phyloP scores from a whole-genome alignment of 495 filamentous ascomycete genomes.

The Aspergillus bertholletiae region DNA sequence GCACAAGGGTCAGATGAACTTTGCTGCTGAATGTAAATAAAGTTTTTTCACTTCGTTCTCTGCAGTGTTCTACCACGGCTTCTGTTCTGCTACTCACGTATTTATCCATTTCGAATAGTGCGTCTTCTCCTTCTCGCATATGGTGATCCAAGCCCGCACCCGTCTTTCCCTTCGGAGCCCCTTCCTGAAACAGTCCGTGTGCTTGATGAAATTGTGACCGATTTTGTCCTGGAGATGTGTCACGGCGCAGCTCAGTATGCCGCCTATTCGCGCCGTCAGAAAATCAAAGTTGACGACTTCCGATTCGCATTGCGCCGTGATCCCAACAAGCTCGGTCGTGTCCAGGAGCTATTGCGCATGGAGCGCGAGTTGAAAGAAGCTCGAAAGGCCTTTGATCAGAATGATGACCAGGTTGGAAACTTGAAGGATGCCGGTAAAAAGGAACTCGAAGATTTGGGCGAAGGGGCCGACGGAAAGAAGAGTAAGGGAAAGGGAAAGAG shows the following conservation, averaged over 20 bases:
- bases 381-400: constrained; percentile 64
- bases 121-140: constrained; percentile 79
- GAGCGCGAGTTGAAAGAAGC: constrained; percentile 74
- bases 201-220: constrained; percentile 91
- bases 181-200: constrained; percentile 79
- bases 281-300: constrained; percentile 98
- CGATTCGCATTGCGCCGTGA: constrained; percentile 87
- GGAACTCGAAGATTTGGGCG: constrained; percentile 23
- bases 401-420: constrained; percentile 44
- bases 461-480: constrained; percentile 30
- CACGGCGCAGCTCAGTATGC: constrained; percentile 83
- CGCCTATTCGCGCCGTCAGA: constrained; percentile 77
- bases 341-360: constrained; percentile 80
- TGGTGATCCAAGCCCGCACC: constrained; percentile 61
- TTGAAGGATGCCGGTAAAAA: constrained; percentile 41
- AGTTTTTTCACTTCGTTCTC: too few relatives aligned
- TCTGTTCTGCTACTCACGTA: not conserved
- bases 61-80: constrained; percentile 19
- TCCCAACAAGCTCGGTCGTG: constrained; percentile 79
- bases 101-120: constrained; percentile 46
- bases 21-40: constrained; percentile 76
- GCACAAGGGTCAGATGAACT: constrained; percentile 88
- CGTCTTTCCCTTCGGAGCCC: constrained; percentile 47
- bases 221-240: constrained; percentile 84
- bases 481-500: constrained; percentile 42